These are phyloP conservation scores for Chaetomium olivaceum DNA, from an alignment of 2,329 filamentous ascomycete species.

Conservation along the genomic window DNA sequence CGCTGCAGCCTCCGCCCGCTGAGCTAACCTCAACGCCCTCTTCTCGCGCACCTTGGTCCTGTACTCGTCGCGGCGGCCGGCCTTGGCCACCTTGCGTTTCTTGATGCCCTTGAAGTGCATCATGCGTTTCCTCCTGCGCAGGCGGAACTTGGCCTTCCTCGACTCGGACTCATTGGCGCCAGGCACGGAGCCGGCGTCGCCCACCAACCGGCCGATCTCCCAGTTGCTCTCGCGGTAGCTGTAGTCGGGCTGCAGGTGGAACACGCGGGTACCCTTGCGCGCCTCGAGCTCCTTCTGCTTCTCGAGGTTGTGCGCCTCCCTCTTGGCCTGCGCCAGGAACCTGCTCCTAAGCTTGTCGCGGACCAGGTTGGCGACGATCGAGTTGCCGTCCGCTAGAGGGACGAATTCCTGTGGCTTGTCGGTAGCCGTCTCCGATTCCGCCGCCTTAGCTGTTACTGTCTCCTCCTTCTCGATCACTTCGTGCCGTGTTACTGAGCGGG, in stretches of 20 bases:
- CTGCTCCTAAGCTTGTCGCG: slow-evolving; percentile 30
- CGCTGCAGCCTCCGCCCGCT: slow-evolving; percentile 27
- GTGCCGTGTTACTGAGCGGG: slow-evolving; percentile 38
- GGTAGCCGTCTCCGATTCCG: background rate
- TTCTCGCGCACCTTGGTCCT: slow-evolving; percentile 31
- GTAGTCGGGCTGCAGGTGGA: slow-evolving; percentile 56
- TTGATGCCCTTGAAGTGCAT: slow-evolving; percentile 28
- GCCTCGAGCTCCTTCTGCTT: slow-evolving; percentile 44
- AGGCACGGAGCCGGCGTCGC: slow-evolving; percentile 33
- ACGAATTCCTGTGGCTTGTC: slow-evolving; percentile 6
- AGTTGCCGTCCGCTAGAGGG: slow-evolving; percentile 26
- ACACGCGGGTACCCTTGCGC: slow-evolving; percentile 44
- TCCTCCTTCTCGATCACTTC: slow-evolving; percentile 24
- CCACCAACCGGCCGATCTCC: slow-evolving; percentile 56
- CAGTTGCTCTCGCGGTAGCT: slow-evolving; percentile 62
- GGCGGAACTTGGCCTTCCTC: slow-evolving; percentile 51
- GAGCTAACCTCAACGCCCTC: slow-evolving; percentile 28
- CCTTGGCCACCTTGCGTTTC: slow-evolving; percentile 33
- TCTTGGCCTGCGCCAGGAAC: slow-evolving; percentile 19
- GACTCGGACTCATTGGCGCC: slow-evolving; percentile 49
- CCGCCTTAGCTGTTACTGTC: slow-evolving; percentile 7
- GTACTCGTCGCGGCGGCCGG: slow-evolving; percentile 32
- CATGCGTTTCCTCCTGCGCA: slow-evolving; percentile 30
- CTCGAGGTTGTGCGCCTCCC: slow-evolving; percentile 25
- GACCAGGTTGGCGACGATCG: slow-evolving; percentile 29